Evolutionary conservation across 169 alveolate species (phyloP).

Genomic region (Plasmodium cynomolgi): DNA sequence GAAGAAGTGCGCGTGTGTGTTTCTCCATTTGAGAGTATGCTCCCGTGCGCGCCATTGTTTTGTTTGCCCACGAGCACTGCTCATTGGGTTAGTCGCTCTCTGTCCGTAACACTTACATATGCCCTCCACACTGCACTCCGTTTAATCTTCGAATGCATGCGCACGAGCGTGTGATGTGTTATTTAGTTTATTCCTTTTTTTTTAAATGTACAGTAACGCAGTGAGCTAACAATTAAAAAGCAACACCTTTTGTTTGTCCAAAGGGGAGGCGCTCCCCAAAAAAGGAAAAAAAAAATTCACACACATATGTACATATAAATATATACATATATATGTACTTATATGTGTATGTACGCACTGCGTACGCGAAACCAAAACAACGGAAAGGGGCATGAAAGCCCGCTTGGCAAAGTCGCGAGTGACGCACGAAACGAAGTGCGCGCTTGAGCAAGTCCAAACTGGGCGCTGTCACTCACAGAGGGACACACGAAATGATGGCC

Average conservation of each 20-base stretch:
- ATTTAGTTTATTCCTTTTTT: neutral
- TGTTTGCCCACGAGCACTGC: neutral
- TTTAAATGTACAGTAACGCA: neutral
- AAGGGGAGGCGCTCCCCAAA: neutral
- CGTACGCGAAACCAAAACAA: neutral
- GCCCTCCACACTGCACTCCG: neutral
- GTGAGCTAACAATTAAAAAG: neutral
- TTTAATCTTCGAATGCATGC: no score
- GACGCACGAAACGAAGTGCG: neutral
- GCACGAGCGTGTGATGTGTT: neutral
- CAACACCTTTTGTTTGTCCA: neutral
- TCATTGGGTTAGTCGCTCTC: neutral
- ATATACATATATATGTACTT: no score
- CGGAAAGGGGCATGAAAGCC: neutral
- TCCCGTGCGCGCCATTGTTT: neutral
- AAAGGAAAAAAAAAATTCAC: neutral
- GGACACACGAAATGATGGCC: slow-evolving; percentile 1
- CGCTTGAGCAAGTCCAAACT: neutral
- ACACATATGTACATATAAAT: neutral
- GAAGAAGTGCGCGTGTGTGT: neutral
- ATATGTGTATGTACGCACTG: neutral
- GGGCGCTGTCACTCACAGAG: neutral
- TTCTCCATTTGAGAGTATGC: neutral
- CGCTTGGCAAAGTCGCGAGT: neutral
- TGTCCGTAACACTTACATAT: neutral